A percentile compares a stretch with the other conserved stretches of the same genome.
Evolutionary conservation across 768 basidiomycete genomes (phyloP).

Genomic region (Tricholoma saponaceum): DNA sequence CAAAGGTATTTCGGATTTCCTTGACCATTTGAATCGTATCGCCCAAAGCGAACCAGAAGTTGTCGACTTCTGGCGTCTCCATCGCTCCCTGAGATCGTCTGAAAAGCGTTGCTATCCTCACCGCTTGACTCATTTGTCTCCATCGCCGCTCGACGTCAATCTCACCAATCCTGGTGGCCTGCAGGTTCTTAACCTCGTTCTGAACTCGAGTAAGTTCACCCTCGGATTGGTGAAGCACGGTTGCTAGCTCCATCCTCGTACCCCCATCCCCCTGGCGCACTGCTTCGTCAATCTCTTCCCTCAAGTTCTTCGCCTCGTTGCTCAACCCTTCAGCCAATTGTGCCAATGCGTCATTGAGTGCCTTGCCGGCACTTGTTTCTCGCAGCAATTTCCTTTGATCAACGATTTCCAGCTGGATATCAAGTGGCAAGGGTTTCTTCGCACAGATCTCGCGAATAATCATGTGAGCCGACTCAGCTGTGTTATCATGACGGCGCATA

Average conservation of each 20-base stretch:
- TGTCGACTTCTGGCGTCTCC: background rate
- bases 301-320: background rate
- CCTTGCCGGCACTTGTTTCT: slow-evolving; percentile 11
- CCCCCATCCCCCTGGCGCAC: background rate
- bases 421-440: slow-evolving; percentile 4
- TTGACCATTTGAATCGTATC: background rate
- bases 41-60: background rate
- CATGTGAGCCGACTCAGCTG: background rate
- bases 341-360: background rate
- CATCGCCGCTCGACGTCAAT: background rate
- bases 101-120: background rate
- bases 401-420: slow-evolving; percentile 17
- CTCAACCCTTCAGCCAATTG: background rate
- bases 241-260: background rate
- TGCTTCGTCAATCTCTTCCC: background rate
- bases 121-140: background rate
- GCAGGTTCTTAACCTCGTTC: background rate
- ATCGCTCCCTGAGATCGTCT: background rate
- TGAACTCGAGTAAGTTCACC: background rate
- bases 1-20: background rate
- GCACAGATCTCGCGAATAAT: background rate
- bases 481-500: background rate
- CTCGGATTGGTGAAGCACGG: background rate
- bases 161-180: background rate
- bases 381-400: slow-evolving; percentile 6